These are phyloP conservation scores for Ogataea salicorniae DNA, from an alignment of 805 yeast species.

Conservation along the genomic window DNA sequence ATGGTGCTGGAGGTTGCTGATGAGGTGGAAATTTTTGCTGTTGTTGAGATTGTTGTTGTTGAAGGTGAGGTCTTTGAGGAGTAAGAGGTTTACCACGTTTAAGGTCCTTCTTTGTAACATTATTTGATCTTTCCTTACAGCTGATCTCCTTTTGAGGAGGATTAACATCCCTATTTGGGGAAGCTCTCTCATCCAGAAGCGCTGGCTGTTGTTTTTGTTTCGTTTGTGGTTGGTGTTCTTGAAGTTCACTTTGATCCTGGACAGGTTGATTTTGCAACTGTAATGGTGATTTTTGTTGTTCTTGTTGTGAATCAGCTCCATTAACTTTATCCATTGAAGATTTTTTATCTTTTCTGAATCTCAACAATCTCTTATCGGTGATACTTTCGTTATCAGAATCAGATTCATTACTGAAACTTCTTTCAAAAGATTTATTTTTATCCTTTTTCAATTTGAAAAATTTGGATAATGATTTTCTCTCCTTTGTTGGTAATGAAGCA, in stretches of 20 bases:
- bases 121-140: too few species aligned
- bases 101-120: too few species aligned
- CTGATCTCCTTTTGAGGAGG: too few species aligned
- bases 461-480: conserved; percentile 18
- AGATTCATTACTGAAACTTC: conserved; percentile 8
- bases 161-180: too few species aligned
- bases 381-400: conserved; percentile 22
- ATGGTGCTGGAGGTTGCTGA: not conserved
- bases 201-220: conserved; percentile 1
- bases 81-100: too few species aligned
- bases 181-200: too few species aligned
- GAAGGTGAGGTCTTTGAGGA: not conserved
- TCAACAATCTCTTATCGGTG: conserved; percentile 14
- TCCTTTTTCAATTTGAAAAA: conserved; percentile 27
- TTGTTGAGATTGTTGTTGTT: not conserved
- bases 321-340: not conserved
- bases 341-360: conserved; percentile 3
- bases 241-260: not conserved
- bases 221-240: not conserved
- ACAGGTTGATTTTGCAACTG: not conserved
- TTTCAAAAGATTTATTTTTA: conserved; percentile 9
- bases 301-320: not conserved
- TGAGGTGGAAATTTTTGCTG: not conserved
- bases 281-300: not conserved
- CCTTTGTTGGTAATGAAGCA: conserved; percentile 2